Evolutionary conservation across 2,329 filamentous ascomycete species (phyloP).

Genomic region (Verticillium albo-atrum): DNA sequence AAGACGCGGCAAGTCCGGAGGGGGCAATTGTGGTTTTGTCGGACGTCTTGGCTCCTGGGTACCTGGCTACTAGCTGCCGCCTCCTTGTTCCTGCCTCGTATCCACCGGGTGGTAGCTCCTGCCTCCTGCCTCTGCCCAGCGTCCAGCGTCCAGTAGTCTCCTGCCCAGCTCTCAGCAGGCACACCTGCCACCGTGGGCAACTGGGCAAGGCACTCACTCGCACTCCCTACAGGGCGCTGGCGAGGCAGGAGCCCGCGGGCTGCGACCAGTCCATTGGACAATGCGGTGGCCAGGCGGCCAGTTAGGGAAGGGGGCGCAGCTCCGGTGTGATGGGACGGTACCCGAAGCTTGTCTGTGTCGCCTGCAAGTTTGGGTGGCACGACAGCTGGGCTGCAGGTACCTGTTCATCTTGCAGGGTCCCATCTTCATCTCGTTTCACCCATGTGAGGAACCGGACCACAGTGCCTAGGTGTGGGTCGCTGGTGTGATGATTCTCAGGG

Average conservation of each 20-base stretch:
- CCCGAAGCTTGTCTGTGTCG: neutral
- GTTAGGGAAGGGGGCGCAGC: neutral
- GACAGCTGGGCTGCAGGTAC: neutral
- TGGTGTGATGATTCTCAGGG: neutral
- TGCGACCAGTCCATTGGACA: neutral
- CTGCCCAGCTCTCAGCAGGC: neutral
- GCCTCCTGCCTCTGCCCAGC: too few relatives aligned
- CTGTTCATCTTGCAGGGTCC: neutral
- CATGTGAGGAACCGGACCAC: neutral
- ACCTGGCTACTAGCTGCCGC: neutral
- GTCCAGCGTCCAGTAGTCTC: too few relatives aligned
- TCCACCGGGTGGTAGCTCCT: neutral
- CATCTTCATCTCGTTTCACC: conserved; percentile 3
- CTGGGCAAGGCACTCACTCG: too few relatives aligned
- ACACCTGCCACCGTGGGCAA: neutral
- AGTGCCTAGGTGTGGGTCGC: neutral
- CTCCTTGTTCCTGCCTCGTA: neutral
- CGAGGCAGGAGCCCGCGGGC: neutral
- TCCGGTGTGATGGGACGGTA: neutral
- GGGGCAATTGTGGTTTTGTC: conserved; percentile 2
- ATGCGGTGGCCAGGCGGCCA: neutral
- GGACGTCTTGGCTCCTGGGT: neutral
- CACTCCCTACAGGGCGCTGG: neutral
- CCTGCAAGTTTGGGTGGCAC: neutral
- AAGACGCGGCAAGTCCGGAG: neutral